Evolutionary conservation across 306 rosid genomes (phyloP), one percentile per base, ranked within the genome.

Genomic region (Glycine latifolia): DNA sequence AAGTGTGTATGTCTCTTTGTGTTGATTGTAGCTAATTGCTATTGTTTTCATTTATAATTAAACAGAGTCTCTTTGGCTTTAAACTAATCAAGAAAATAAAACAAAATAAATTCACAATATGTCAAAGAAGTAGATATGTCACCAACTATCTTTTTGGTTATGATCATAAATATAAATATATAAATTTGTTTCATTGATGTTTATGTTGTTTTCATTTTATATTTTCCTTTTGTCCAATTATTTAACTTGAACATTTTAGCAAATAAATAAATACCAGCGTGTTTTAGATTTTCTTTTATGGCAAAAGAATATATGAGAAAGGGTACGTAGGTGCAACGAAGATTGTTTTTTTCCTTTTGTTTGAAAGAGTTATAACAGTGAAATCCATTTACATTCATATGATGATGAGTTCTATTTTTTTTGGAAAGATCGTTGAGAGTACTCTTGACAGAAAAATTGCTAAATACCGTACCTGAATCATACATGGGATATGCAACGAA

Each of bases 401-500:
- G 2, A 37, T 15, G 61, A 55, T 7, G 31, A 56, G 33, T 59
- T 59, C 3, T 17, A 17, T 59, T 15, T 9, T 9, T 59, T 10
- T 26, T 61, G n/a, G 41, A 61, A 61, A 61, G 67, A 61, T 10
- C 44, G 47, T 37, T 20, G 39, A 59, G 37, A 8, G 12, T 15
- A 56, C 62, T 56, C 33, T 26, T 56, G 8, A 43, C 47, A 43
- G 47, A 6, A 43, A 7, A 43, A 7, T 6, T 43, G 12, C 8
- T 20, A 37, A 59, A 20, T 12, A 59, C 15, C 15, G 14, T 49
- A 49, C 33, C 63, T 3, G 65, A 17, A 17, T 7, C 37, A 8
- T 59, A 6, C 20, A 54, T 5, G 59, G 20, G 41, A 44, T 39
- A 39, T 62, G 48, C 71, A 76, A 31, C 33, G 49, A 76, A 76